Evolutionary conservation across 768 basidiomycete species (phyloP).

Genomic region (Harrya chromipes): DNA sequence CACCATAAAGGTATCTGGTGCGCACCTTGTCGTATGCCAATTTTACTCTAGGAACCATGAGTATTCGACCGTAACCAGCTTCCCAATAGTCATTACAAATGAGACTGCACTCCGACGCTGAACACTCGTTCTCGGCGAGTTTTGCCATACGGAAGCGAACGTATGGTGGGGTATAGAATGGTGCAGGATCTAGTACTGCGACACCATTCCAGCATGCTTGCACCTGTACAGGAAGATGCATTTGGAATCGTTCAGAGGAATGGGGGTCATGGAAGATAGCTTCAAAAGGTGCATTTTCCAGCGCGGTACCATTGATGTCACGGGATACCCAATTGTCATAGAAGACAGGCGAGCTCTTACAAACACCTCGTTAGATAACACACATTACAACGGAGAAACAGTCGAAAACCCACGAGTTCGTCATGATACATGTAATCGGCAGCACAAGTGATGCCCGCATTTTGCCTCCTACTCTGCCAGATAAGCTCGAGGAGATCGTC

Average conservation of each 20-base stretch:
- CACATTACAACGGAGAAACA: slow-evolving; percentile 23
- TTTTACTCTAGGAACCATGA: slow-evolving; percentile 98
- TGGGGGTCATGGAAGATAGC: slow-evolving; percentile 82
- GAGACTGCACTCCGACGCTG: slow-evolving; percentile 91
- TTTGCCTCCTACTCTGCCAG: slow-evolving; percentile 89
- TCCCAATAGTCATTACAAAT: slow-evolving; percentile 99
- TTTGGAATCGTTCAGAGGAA: slow-evolving; percentile 79
- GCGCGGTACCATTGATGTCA: slow-evolving; percentile 96
- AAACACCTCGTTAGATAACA: not conserved
- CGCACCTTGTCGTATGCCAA: slow-evolving; percentile 88
- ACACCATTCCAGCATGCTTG: slow-evolving; percentile 99
- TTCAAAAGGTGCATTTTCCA: slow-evolving; percentile 98
- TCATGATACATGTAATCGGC: slow-evolving; percentile 99
- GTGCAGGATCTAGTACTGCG: slow-evolving; percentile 91
- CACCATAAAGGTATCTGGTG: not conserved
- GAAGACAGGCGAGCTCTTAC: slow-evolving; percentile 81
- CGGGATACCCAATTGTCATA: slow-evolving; percentile 99
- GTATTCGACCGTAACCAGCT: slow-evolving; percentile 90
- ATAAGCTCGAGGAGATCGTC: slow-evolving; percentile 98
- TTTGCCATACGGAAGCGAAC: slow-evolving; percentile 95
- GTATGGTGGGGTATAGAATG: slow-evolving; percentile 89
- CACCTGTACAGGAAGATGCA: slow-evolving; percentile 92
- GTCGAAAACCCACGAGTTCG: slow-evolving; percentile 55
- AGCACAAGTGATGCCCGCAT: slow-evolving; percentile 97
- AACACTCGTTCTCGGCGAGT: slow-evolving; percentile 86